A percentile compares a stretch with the other conserved stretches of the same genome.
phyloP scores from a whole-genome alignment of 2,329 filamentous ascomycete species.

The Penicillium sp. region DNA sequence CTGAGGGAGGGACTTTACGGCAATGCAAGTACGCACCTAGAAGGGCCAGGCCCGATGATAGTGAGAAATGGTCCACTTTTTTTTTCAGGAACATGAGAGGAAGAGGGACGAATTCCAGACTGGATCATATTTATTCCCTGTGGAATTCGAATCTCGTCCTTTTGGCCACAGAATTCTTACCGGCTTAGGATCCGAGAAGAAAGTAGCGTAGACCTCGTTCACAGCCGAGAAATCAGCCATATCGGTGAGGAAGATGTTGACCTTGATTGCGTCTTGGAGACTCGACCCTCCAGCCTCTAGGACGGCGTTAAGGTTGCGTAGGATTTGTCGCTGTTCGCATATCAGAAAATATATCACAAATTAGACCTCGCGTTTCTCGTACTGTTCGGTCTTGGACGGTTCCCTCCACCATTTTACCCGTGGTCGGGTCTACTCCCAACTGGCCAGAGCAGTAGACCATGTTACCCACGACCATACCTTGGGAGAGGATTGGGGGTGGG shows the following conservation, averaged over 20 bases:
- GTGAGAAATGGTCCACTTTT: constrained; percentile 3
- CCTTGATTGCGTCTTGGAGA: constrained; percentile 62
- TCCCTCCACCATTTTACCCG: constrained; percentile 55
- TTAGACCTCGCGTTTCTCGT: constrained; percentile 16
- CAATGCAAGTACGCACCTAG: constrained; percentile 48
- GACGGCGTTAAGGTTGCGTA: constrained; percentile 57
- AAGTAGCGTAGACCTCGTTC: constrained; percentile 69
- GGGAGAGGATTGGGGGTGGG: constrained; percentile 54
- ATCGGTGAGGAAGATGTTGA: constrained; percentile 63
- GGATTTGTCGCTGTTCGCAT: constrained; percentile 47
- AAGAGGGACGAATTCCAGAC: neutral
- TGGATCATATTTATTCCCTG: neutral
- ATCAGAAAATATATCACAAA: neutral
- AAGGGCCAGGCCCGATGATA: neutral
- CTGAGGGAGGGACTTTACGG: constrained; percentile 52
- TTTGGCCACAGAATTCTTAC: constrained; percentile 15
- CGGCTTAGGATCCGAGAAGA: constrained; percentile 29
- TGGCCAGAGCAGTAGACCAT: constrained; percentile 67
- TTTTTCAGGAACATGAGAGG: neutral
- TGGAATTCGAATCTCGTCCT: neutral
- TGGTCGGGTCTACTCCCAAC: constrained; percentile 57
- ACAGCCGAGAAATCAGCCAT: constrained; percentile 69
- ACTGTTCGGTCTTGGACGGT: constrained; percentile 56
- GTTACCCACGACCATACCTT: constrained; percentile 60
- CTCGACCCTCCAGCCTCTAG: constrained; percentile 60